Evolutionary conservation across 202 grass and related monocot genomes (phyloP), one percentile per base, ranked within the genome.

Genomic region (Setaria italica): DNA sequence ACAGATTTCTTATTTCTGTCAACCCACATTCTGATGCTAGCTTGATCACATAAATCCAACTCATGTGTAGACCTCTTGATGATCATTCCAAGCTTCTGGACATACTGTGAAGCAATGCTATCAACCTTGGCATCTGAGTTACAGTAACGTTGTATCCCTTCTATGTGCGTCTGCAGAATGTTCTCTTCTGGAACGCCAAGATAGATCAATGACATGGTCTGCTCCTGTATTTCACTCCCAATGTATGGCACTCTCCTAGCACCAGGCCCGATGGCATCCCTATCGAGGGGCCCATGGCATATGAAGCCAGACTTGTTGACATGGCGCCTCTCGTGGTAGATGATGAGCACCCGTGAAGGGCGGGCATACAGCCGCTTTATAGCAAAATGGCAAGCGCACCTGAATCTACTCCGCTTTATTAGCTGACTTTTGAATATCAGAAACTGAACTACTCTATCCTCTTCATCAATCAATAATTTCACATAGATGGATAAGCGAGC

Each of bases 31-130:
- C 84, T 89, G 85, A 98, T 91, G 85, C 95, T 98, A 70, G 90
- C 92, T 85, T 87, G 92, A 78, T 93, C 95, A 80, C 95, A 89
- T 7, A 98, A 59, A 91, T 95, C 95, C 69, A 98, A 74, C 80
- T 98, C 95, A 89, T 95, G 95, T 8, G 92, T 95, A 42, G 95
- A 97, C 47, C 95, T 89, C 83, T 95, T 95, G 79, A 97, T 97
- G 82, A 97, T 97, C 91, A 93, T 95, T 53, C 92, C 92, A 85
- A 97, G 83, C 85, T 97, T 98, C 65, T 95, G 95, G 50, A 98
- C 95, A 83, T 95, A 97, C 81, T 95, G 95, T 0, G 95, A 93
- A 45, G 95, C 90, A 10, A 90, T 67, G 58, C 70, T 95, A 88
- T 95, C 89, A 34, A 93, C 85, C 30, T 72, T 91, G 5, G 91